A percentile compares a stretch with the other conserved stretches of the same genome.
These are phyloP conservation scores for Handroanthus guayacan DNA, from an alignment of 257 asterid species.

Conservation along the genomic window DNA sequence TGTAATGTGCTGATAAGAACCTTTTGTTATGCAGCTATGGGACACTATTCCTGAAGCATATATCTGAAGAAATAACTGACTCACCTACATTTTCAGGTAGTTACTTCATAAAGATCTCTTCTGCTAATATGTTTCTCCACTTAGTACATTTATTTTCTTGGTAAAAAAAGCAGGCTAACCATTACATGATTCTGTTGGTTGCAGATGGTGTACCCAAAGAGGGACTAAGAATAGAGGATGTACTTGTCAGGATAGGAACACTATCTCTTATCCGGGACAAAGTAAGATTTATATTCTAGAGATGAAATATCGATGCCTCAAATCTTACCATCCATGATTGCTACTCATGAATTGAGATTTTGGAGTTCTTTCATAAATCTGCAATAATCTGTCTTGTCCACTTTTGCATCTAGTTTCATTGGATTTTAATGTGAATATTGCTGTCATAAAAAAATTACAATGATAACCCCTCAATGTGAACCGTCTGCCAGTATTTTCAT, in stretches of 20 bases:
- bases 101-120: conserved; percentile 23
- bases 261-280: conserved; percentile 75
- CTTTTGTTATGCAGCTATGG: conserved; percentile 68
- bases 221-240: conserved; percentile 87
- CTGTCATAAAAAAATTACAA: too few relatives aligned
- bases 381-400: too few relatives aligned
- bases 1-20: conserved; percentile 22
- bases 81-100: conserved; percentile 88
- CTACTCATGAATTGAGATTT: too few relatives aligned
- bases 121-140: conserved; percentile 25
- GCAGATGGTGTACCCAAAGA: conserved; percentile 99
- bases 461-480: not conserved
- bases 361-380: too few relatives aligned
- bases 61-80: conserved; percentile 70
- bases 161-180: conserved; percentile 32
- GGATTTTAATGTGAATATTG: too few relatives aligned
- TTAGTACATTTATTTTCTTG: conserved; percentile 28
- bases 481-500: not conserved
- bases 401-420: too few relatives aligned
- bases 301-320: not conserved
- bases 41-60: conserved; percentile 73
- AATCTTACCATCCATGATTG: too few relatives aligned
- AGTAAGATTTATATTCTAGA: conserved; percentile 53
- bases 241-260: conserved; percentile 82
- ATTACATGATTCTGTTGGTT: conserved; percentile 35